Base-by-base conservation (phyloP, 2,329 filamentous ascomycete genomes). In the Fusarium liriodendri region DNA sequence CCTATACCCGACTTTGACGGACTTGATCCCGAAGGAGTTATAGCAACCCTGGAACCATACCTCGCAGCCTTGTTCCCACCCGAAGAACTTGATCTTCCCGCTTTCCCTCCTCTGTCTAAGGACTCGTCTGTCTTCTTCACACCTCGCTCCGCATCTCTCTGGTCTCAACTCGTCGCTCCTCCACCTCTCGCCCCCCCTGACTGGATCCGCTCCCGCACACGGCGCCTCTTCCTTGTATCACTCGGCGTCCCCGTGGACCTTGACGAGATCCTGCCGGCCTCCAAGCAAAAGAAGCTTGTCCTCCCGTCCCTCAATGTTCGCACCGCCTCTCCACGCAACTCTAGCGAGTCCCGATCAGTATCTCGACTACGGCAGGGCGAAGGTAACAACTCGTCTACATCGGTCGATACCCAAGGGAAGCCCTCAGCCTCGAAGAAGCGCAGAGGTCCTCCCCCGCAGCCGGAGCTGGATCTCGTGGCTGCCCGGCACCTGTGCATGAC, bases 231-330 rank as follows among this genome's bases (percentile, higher is more conserved):
- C 82, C 91, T 99, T 47, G 95, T 99, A 63, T 98, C 95, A 2
- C 90, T 99, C 0, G 97, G 97, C 20, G 97, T 99, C 0, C 97
- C 97, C 2, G 95, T 99, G 52, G 97, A 99, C 79, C 88, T 99
- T 0, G 97, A 99, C 83, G 97, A 99, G 85, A 98, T 99, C 64
- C 89, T 99, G 9, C 97, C 97, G 0, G 95, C 96, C 0, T 97
- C 94, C 14, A 98, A 98, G 83, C 97, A 99, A 82, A 98, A 98
- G 88, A 98, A 98, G 81, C 91, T 99, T 20, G 89, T 99, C 6
- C 89, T 99, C 2, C 97, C 97, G 0, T 98, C 95, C 7, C 92
- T 97, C 20, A 97, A 95, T 35, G 90, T 95, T 37, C 88, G 84
- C 59, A 88, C 83, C 70, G 87, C 82, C 62, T 92, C 85, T 29